phyloP scores from a whole-genome alignment of 2,329 filamentous ascomycete genomes.

The Fusarium poae region DNA sequence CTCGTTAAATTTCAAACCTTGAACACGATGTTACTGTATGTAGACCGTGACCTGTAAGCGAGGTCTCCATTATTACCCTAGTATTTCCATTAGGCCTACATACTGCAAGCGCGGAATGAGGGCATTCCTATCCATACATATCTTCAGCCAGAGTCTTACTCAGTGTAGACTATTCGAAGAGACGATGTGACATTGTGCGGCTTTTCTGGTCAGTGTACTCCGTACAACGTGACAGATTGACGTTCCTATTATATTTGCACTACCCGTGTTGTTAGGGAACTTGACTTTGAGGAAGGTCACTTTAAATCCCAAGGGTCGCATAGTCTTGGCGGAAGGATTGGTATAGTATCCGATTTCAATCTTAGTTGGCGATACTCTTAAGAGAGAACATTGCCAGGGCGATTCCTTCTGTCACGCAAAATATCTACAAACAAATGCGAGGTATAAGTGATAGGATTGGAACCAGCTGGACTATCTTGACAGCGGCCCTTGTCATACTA shows the following conservation, averaged over 20 bases:
- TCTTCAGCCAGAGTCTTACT: background rate
- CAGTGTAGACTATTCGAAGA: background rate
- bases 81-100: background rate
- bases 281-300: background rate
- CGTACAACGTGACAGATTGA: background rate
- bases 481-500: background rate
- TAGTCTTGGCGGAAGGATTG: background rate
- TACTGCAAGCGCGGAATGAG: conserved; percentile 4
- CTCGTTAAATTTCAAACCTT: conserved; percentile 6
- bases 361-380: background rate
- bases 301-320: background rate
- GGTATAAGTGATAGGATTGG: background rate
- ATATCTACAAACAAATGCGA: background rate
- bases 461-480: background rate
- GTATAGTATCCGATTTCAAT: background rate
- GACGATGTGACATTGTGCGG: conserved; percentile 27
- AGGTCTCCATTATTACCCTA: conserved; percentile 7
- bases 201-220: background rate
- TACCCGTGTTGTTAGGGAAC: background rate
- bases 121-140: conserved; percentile 1
- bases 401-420: no score
- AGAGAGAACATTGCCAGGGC: background rate
- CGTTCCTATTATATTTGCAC: background rate
- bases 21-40: conserved; percentile 3
- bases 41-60: background rate